Evolutionary conservation across 345 rosid genomes (phyloP).

Genomic region (Schrenkiella parvula): DNA sequence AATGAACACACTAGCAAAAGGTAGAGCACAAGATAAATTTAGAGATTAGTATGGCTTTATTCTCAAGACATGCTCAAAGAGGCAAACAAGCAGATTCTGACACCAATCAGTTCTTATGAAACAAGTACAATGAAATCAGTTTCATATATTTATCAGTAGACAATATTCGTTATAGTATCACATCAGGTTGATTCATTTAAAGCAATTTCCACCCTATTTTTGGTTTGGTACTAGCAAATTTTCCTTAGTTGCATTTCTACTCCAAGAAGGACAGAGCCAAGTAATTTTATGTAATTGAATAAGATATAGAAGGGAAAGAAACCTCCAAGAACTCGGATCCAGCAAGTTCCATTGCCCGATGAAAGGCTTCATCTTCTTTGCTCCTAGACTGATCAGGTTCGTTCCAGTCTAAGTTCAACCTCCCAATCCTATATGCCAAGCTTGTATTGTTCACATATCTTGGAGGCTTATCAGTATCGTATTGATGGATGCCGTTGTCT

Average conservation of each 20-base stretch:
- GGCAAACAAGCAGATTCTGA: not conserved
- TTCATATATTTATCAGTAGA: not conserved
- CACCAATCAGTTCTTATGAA: not conserved
- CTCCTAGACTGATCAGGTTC: conserved; percentile 73
- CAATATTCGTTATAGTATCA: not conserved
- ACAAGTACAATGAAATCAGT: not conserved
- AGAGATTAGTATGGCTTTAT: not conserved
- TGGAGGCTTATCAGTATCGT: conserved; percentile 69
- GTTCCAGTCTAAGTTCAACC: conserved; percentile 78
- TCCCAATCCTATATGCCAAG: conserved; percentile 69
- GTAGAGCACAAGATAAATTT: not conserved
- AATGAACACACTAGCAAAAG: conserved; percentile 50
- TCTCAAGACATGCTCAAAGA: not conserved
- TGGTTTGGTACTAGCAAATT: not conserved
- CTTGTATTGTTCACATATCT: conserved; percentile 69
- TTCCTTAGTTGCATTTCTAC: not conserved
- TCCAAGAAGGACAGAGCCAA: not conserved
- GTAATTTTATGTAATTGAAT: not conserved
- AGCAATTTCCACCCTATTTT: not conserved
- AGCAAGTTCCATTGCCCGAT: conserved; percentile 60
- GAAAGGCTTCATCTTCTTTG: conserved; percentile 77
- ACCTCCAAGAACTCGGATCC: conserved; percentile 80
- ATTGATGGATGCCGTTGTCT: conserved; percentile 75
- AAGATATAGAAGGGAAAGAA: not conserved
- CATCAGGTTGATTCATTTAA: not conserved